Evolutionary conservation across 805 yeast species (phyloP).

Genomic region (Metschnikowia picachoensis): DNA sequence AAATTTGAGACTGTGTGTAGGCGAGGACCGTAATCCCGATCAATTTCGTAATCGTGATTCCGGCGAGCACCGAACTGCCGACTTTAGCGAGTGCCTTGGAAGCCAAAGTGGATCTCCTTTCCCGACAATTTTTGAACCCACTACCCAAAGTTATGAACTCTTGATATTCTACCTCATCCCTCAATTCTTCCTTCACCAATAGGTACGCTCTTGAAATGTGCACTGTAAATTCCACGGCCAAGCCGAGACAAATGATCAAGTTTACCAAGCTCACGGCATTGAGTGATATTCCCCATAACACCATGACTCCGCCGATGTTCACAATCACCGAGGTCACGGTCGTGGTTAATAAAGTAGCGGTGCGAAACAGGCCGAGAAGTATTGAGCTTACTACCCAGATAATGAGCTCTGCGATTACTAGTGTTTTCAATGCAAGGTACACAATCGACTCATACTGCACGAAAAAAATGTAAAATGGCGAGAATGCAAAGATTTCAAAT

Average conservation of each 20-base stretch:
- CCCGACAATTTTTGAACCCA: conserved; percentile 1
- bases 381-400: conserved; percentile 52
- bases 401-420: conserved; percentile 48
- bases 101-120: conserved; percentile 26
- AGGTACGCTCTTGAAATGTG: conserved; percentile 82
- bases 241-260: conserved; percentile 85
- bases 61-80: conserved; percentile 90
- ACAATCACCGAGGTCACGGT: conserved; percentile 63
- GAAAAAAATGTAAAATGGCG: conserved; percentile 89
- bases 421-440: conserved; percentile 50
- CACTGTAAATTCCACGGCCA: conserved; percentile 89
- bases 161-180: conserved; percentile 12
- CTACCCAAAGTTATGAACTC: conserved; percentile 15
- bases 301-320: conserved; percentile 79
- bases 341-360: conserved; percentile 52
- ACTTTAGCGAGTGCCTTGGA: conserved; percentile 65
- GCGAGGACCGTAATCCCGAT: conserved; percentile 86
- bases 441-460: conserved; percentile 78
- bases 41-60: conserved; percentile 84
- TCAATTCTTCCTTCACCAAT: conserved; percentile 25
- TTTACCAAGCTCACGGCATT: conserved; percentile 91
- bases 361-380: conserved; percentile 62
- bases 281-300: conserved; percentile 66
- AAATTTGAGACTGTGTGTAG: conserved; percentile 81
- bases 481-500: conserved; percentile 76